A percentile compares a stretch with the other conserved stretches of the same genome.
phyloP scores from a whole-genome alignment of 768 basidiomycete genomes.

The Phlegmacium glaucopus region DNA sequence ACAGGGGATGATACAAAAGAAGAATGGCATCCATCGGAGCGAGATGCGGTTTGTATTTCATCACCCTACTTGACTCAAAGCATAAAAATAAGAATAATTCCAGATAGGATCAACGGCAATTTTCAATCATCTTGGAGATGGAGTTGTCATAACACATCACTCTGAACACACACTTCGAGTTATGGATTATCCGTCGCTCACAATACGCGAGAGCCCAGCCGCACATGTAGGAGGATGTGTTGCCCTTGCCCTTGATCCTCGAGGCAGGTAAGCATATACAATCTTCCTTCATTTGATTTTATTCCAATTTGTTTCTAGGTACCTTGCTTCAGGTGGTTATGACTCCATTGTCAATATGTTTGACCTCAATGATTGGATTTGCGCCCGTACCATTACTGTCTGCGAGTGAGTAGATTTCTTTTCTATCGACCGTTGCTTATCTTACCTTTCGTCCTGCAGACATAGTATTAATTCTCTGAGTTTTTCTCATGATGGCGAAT shows the following conservation, averaged over 20 bases:
- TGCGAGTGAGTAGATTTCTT: slow-evolving; percentile 60
- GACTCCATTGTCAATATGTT: slow-evolving; percentile 85
- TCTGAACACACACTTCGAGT: slow-evolving; percentile 64
- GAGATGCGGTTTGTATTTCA: slow-evolving; percentile 42
- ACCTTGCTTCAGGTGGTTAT: slow-evolving; percentile 75
- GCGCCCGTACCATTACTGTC: slow-evolving; percentile 67
- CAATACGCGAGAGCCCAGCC: slow-evolving; percentile 55
- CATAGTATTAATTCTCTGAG: slow-evolving; percentile 69
- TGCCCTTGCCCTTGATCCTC: slow-evolving; percentile 75
- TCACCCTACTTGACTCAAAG: not conserved
- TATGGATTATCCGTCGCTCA: slow-evolving; percentile 63
- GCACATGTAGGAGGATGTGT: slow-evolving; percentile 82
- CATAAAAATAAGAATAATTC: slow-evolving; percentile 13
- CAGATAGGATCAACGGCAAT: slow-evolving; percentile 61
- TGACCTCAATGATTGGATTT: slow-evolving; percentile 79
- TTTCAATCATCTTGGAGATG: slow-evolving; percentile 76
- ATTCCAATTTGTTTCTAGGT: slow-evolving; percentile 35
- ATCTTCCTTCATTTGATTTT: not conserved
- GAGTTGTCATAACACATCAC: slow-evolving; percentile 62
- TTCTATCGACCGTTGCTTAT: not conserved
- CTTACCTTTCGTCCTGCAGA: slow-evolving; percentile 31
- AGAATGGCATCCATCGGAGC: slow-evolving; percentile 43
- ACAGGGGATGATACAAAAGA: slow-evolving; percentile 48
- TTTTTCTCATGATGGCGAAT: slow-evolving; percentile 85
- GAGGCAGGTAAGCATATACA: slow-evolving; percentile 53